Percentiles rank a stretch among this genome's conserved stretches.
Conservation (phyloP, 2,329 filamentous ascomycete genomes). For the Fusarium duplospermum region DNA sequence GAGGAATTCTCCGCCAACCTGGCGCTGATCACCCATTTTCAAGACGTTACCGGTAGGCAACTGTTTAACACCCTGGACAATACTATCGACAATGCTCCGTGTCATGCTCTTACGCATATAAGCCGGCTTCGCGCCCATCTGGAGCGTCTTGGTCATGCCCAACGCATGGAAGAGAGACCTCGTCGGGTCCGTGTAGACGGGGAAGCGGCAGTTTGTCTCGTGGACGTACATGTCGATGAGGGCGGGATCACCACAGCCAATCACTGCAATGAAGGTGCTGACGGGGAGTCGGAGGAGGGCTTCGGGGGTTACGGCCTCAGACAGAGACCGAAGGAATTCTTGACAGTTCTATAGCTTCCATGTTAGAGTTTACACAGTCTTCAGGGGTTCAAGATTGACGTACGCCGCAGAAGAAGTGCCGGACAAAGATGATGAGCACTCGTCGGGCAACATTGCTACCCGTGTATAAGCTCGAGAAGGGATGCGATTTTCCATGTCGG, state of each 20-base stretch:
- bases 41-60: slow-evolving; percentile 67
- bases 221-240: slow-evolving; percentile 75
- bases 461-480: slow-evolving; percentile 73
- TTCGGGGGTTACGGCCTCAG: slow-evolving; percentile 66
- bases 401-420: slow-evolving; percentile 86
- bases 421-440: slow-evolving; percentile 78
- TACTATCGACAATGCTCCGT: slow-evolving; percentile 61
- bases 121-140: slow-evolving; percentile 68
- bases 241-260: slow-evolving; percentile 77
- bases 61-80: slow-evolving; percentile 70
- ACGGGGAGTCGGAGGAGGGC: slow-evolving; percentile 62
- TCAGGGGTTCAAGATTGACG: slow-evolving; percentile 47
- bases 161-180: slow-evolving; percentile 73
- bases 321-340: slow-evolving; percentile 75
- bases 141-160: slow-evolving; percentile 74
- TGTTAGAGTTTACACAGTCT: slow-evolving; percentile 27
- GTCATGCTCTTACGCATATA: slow-evolving; percentile 71
- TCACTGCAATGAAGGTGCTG: slow-evolving; percentile 73
- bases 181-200: slow-evolving; percentile 82
- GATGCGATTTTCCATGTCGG: slow-evolving; percentile 66
- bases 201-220: slow-evolving; percentile 74
- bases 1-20: slow-evolving; percentile 84
- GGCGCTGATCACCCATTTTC: slow-evolving; percentile 73
- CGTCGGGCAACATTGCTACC: slow-evolving; percentile 64
- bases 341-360: slow-evolving; percentile 72